Percentiles rank a stretch among this genome's conserved stretches.
Evolutionary conservation across 192 early-diverging fungal species (phyloP).

Genomic region (Podila epicladia): DNA sequence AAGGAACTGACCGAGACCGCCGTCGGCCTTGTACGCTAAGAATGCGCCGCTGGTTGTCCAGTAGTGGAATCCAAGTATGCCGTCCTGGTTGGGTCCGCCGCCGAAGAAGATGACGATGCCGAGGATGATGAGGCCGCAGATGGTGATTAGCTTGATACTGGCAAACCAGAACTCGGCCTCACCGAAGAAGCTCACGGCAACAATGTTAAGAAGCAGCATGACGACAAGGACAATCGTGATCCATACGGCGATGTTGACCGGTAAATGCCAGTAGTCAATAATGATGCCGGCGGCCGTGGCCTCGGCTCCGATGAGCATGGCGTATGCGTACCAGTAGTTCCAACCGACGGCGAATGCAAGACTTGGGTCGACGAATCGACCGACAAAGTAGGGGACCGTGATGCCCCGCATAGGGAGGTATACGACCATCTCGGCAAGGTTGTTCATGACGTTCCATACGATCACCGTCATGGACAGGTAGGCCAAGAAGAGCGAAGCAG

Average conservation of each 20-base stretch:
- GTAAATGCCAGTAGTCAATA: conserved; percentile 27
- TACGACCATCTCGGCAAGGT: conserved; percentile 69
- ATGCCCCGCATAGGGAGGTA: conserved; percentile 65
- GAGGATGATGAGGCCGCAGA: conserved; percentile 47
- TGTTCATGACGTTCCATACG: conserved; percentile 64
- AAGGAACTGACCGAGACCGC: too few species aligned
- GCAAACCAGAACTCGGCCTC: conserved; percentile 73
- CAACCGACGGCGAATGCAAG: conserved; percentile 69
- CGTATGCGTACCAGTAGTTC: conserved; percentile 77
- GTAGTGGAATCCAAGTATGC: conserved; percentile 45
- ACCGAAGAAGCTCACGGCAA: conserved; percentile 60
- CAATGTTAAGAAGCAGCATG: conserved; percentile 55
- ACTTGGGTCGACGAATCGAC: conserved; percentile 66
- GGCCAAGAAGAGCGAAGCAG: conserved; percentile 61
- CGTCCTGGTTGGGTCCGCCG: conserved; percentile 68
- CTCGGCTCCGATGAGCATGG: conserved; percentile 54
- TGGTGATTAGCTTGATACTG: conserved; percentile 58
- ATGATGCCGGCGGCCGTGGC: conserved; percentile 33
- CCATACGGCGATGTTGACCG: conserved; percentile 14
- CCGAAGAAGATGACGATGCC: conserved; percentile 58
- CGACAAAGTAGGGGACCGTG: conserved; percentile 54
- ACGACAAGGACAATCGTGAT: conserved; percentile 46
- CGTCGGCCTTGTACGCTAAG: conserved; percentile 15
- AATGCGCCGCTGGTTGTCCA: conserved; percentile 41
- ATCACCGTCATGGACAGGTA: conserved; percentile 60